Conservation (phyloP, 768 basidiomycete species). For the Suillus subalutaceus region DNA sequence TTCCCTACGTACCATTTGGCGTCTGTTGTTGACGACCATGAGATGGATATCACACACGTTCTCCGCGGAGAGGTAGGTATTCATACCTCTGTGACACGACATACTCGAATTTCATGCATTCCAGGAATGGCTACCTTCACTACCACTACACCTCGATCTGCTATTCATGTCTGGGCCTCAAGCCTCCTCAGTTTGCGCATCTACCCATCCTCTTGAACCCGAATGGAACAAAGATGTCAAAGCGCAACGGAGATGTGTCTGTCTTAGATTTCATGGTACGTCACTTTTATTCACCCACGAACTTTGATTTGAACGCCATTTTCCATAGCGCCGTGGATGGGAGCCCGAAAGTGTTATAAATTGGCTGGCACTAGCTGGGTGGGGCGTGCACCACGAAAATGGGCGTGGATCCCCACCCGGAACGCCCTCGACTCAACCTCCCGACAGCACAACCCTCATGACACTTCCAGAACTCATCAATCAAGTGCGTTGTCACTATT, state of each 20-base stretch:
- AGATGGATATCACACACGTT: slow-evolving; percentile 96
- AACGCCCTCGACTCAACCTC: slow-evolving; percentile 42
- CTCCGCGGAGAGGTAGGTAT: slow-evolving; percentile 82
- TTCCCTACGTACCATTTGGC: slow-evolving; percentile 98
- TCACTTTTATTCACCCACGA: slow-evolving; percentile 12
- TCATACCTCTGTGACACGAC: not conserved
- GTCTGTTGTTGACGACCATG: slow-evolving; percentile 92
- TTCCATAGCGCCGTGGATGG: slow-evolving; percentile 75
- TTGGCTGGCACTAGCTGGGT: slow-evolving; percentile 94
- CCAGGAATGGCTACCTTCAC: slow-evolving; percentile 95
- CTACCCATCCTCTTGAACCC: slow-evolving; percentile 87
- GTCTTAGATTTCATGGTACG: slow-evolving; percentile 86
- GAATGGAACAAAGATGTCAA: slow-evolving; percentile 94
- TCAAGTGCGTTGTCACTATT: slow-evolving; percentile 43
- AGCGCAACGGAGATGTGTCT: slow-evolving; percentile 86
- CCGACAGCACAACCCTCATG: slow-evolving; percentile 69
- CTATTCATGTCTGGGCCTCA: slow-evolving; percentile 77
- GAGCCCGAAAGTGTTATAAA: slow-evolving; percentile 89
- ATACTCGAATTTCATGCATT: not conserved
- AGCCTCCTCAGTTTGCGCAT: slow-evolving; percentile 85
- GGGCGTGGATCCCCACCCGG: slow-evolving; percentile 25
- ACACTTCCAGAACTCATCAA: slow-evolving; percentile 65
- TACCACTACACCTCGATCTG: slow-evolving; percentile 88
- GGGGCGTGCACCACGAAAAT: slow-evolving; percentile 63
- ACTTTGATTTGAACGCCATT: slow-evolving; percentile 8